A percentile compares a stretch with the other conserved stretches of the same genome.
Conservation (phyloP, 345 rosid species). For the Boechera divaricarpa region DNA sequence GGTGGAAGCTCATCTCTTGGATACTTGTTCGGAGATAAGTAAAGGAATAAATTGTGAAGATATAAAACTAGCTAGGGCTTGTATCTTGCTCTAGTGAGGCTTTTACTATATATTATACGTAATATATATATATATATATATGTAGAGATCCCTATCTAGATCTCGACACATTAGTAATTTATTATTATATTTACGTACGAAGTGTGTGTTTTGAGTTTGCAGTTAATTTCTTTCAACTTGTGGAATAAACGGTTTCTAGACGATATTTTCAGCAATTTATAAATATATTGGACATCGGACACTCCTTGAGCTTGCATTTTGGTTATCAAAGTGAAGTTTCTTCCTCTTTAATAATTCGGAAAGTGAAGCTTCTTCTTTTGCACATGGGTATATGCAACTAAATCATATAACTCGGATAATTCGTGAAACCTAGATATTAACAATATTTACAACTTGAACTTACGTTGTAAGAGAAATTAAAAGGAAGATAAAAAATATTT, state of each 20-base stretch:
- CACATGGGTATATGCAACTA: constrained; percentile 7
- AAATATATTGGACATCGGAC: not conserved
- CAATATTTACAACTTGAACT: no score
- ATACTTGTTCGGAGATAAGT: constrained; percentile 73
- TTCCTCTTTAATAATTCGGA: not conserved
- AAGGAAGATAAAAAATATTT: no score
- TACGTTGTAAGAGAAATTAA: no score
- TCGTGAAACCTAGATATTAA: not conserved
- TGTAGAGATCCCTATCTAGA: constrained; percentile 24
- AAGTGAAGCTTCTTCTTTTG: constrained; percentile 17
- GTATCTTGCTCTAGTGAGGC: not conserved
- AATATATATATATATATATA: not conserved
- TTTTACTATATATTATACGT: not conserved
- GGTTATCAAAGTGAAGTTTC: not conserved
- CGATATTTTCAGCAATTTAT: not conserved
- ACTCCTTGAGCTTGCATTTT: not conserved
- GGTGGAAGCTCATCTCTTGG: constrained; percentile 79
- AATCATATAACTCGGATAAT: not conserved
- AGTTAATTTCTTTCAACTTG: not conserved
- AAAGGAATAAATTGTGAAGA: constrained; percentile 39
- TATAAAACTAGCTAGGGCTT: constrained; percentile 18
- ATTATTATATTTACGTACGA: no score
- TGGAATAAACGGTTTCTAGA: constrained; percentile 8
- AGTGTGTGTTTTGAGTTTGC: constrained; percentile 32
- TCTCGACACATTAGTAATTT: constrained; percentile 13